phyloP scores from a whole-genome alignment of 2,329 filamentous ascomycete species.

The Ceratocystis alfenasii region DNA sequence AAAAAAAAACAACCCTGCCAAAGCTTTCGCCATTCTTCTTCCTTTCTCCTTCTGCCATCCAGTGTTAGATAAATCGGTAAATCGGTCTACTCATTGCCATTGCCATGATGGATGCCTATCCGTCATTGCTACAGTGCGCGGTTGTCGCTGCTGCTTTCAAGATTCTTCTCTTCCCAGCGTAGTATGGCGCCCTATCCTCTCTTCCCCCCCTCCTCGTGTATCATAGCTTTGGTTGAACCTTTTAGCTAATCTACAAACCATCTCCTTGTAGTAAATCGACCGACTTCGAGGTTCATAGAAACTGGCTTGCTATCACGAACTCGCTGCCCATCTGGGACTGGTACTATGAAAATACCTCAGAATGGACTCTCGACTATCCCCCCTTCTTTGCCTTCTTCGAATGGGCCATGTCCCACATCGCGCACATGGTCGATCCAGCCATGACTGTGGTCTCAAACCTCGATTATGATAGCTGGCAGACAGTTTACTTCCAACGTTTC shows the following conservation, averaged over 20 bases:
- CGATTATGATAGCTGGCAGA: conserved; percentile 83
- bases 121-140: conserved; percentile 79
- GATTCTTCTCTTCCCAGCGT: conserved; percentile 82
- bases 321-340: conserved; percentile 77
- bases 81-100: background rate
- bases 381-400: conserved; percentile 98
- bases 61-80: background rate
- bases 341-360: conserved; percentile 95
- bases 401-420: conserved; percentile 75
- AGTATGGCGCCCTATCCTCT: conserved; percentile 52
- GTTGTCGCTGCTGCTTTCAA: conserved; percentile 80
- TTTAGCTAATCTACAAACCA: conserved; percentile 6
- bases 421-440: conserved; percentile 60
- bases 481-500: conserved; percentile 81
- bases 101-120: conserved; percentile 63
- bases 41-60: background rate
- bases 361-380: conserved; percentile 99
- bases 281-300: conserved; percentile 96
- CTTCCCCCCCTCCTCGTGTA: background rate
- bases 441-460: conserved; percentile 77
- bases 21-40: background rate
- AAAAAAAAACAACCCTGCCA: conserved; percentile 4
- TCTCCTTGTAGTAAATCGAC: conserved; percentile 68
- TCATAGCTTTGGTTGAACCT: background rate
- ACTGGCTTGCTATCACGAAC: conserved; percentile 94